A percentile compares a stretch with the other conserved stretches of the same genome.
These are phyloP conservation scores for Citeromyces nyonsensis DNA, from an alignment of 805 yeast genomes.

Conservation along the genomic window DNA sequence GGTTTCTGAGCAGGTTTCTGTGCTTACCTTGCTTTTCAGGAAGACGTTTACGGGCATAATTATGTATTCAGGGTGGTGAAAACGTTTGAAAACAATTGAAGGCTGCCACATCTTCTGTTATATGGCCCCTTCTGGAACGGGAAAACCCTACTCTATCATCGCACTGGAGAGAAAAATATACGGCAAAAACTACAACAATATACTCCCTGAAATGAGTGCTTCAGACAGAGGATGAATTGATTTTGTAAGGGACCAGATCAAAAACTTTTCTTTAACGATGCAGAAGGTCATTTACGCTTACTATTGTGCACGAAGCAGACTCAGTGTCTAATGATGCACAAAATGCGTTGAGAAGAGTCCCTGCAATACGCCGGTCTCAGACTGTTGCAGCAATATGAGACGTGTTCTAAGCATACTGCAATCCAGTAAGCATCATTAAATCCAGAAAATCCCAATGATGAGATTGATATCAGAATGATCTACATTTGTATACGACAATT, in stretches of 20 bases:
- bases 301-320: constrained; percentile 92
- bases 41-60: constrained; percentile 84
- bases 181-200: constrained; percentile 67
- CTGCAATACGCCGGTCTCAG: constrained; percentile 68
- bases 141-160: constrained; percentile 77
- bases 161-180: constrained; percentile 81
- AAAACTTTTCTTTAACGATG: constrained; percentile 89
- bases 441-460: constrained; percentile 19
- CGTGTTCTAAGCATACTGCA: constrained; percentile 85
- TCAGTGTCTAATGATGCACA: constrained; percentile 86
- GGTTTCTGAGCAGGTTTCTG: too few species aligned
- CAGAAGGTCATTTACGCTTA: constrained; percentile 85
- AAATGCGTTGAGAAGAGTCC: constrained; percentile 68
- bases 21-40: too few species aligned
- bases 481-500: constrained; percentile 90
- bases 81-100: constrained; percentile 69
- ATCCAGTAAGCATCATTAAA: constrained; percentile 74
- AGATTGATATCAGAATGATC: constrained; percentile 59
- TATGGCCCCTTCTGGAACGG: constrained; percentile 96
- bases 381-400: constrained; percentile 91
- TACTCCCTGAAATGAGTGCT: constrained; percentile 92
- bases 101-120: constrained; percentile 81
- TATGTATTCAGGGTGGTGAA: constrained; percentile 77
- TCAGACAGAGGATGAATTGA: constrained; percentile 96
- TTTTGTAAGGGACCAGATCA: constrained; percentile 92